These are phyloP conservation scores for Tremella yokohamensis DNA, from an alignment of 768 basidiomycete genomes.

Conservation along the genomic window DNA sequence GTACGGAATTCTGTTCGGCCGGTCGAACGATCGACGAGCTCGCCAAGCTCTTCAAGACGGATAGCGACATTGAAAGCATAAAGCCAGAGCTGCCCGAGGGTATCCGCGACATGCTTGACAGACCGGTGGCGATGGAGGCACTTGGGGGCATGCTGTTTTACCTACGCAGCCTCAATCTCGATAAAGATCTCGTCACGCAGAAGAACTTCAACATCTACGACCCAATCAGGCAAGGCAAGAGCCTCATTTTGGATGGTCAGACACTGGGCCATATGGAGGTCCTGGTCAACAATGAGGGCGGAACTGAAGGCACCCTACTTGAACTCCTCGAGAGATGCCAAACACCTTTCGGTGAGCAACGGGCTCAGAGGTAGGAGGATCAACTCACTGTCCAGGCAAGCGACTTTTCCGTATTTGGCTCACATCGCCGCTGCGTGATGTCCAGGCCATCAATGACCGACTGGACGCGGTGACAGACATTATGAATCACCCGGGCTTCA, in stretches of 20 bases:
- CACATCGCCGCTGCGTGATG: constrained; percentile 80
- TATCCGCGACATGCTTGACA: constrained; percentile 69
- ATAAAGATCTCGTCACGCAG: constrained; percentile 90
- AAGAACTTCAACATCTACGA: constrained; percentile 97
- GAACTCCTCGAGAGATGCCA: constrained; percentile 76
- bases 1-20: constrained; percentile 69
- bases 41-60: constrained; percentile 34
- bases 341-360: constrained; percentile 77
- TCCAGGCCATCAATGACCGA: constrained; percentile 82
- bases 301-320: constrained; percentile 81
- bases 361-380: not conserved
- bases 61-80: constrained; percentile 52
- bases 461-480: constrained; percentile 93
- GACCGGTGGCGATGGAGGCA: constrained; percentile 68
- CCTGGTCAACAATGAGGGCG: constrained; percentile 87
- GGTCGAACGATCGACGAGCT: constrained; percentile 37
- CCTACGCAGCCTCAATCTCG: constrained; percentile 87
- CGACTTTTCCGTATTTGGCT: constrained; percentile 95
- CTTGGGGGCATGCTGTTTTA: constrained; percentile 90
- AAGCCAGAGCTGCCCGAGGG: constrained; percentile 60
- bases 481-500: constrained; percentile 72
- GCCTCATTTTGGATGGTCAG: constrained; percentile 85
- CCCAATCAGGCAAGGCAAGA: constrained; percentile 85
- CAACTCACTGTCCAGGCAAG: constrained; percentile 61
- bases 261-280: constrained; percentile 94